These are phyloP conservation scores for Pestalotiopsis sp. DNA, from an alignment of 2,329 filamentous ascomycete species.

Conservation along the genomic window DNA sequence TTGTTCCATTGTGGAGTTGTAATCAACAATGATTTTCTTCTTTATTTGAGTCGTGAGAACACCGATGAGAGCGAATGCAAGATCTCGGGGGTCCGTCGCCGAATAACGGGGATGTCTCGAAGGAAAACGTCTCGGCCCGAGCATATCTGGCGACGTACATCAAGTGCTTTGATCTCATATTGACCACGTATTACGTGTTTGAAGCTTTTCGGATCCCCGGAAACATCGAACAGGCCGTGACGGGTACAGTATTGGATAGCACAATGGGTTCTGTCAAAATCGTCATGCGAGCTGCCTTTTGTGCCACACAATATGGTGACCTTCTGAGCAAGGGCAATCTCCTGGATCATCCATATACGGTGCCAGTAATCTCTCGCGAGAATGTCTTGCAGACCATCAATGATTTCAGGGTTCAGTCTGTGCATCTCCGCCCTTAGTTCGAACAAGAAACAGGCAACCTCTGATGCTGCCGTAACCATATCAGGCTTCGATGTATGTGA, in stretches of 20 bases:
- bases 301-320: not conserved
- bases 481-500: not conserved
- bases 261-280: not conserved
- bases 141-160: not conserved
- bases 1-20: not conserved
- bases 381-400: not conserved
- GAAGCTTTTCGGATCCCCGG: not conserved
- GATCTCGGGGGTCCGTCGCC: not conserved
- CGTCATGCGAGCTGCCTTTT: not conserved
- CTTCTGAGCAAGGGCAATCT: not conserved
- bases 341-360: not conserved
- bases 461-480: not conserved
- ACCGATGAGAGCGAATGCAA: not conserved
- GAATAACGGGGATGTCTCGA: not conserved
- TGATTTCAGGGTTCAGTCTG: not conserved
- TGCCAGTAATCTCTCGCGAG: not conserved
- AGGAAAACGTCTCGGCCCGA: not conserved
- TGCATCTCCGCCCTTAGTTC: not conserved
- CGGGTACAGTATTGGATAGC: not conserved
- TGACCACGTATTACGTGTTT: not conserved
- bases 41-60: not conserved
- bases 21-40: not conserved
- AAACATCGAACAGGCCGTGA: not conserved
- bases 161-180: not conserved
- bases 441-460: not conserved